These are phyloP conservation scores for Aspergillus sp. DNA, from an alignment of 2,329 filamentous ascomycete genomes.

Conservation along the genomic window DNA sequence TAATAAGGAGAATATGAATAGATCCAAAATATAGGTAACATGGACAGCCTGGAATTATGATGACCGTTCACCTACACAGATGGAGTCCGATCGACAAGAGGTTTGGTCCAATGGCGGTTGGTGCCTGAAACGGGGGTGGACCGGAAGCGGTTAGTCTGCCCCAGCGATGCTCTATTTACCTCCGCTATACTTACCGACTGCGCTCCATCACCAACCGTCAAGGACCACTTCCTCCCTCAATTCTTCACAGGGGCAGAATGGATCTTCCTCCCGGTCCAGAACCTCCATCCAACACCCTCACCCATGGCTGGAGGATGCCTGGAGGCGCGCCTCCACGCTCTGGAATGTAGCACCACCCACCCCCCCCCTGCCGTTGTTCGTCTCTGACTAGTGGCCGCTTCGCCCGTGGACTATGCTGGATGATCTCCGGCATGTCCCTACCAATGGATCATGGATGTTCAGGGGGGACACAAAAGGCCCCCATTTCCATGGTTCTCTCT, in stretches of 20 bases:
- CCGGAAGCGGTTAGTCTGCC: neutral
- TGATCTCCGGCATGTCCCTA: slow-evolving; percentile 6
- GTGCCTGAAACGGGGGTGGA: neutral
- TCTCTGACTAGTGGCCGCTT: neutral
- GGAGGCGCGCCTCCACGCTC: neutral
- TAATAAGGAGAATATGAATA: neutral
- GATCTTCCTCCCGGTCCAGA: too few relatives aligned
- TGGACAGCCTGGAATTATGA: neutral
- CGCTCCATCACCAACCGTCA: too few relatives aligned
- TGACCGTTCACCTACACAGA: neutral
- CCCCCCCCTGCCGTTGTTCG: neutral
- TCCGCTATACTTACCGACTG: too few relatives aligned
- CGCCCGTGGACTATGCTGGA: slow-evolving; percentile 2
- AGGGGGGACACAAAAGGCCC: slow-evolving; percentile 2
- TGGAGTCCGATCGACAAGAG: neutral
- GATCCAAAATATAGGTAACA: too few relatives aligned
- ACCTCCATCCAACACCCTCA: too few relatives aligned
- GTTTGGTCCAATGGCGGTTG: neutral
- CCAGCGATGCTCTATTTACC: too few relatives aligned
- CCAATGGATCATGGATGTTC: slow-evolving; percentile 3
- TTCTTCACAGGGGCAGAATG: too few relatives aligned
- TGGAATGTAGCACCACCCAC: neutral
- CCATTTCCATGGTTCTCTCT: neutral
- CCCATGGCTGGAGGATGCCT: neutral
- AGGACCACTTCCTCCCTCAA: too few relatives aligned